A percentile compares a stretch with the other conserved stretches of the same genome.
These are phyloP conservation scores for Miscanthus sacchariflorus DNA, from an alignment of 202 grass and related monocot species.

Conservation along the genomic window DNA sequence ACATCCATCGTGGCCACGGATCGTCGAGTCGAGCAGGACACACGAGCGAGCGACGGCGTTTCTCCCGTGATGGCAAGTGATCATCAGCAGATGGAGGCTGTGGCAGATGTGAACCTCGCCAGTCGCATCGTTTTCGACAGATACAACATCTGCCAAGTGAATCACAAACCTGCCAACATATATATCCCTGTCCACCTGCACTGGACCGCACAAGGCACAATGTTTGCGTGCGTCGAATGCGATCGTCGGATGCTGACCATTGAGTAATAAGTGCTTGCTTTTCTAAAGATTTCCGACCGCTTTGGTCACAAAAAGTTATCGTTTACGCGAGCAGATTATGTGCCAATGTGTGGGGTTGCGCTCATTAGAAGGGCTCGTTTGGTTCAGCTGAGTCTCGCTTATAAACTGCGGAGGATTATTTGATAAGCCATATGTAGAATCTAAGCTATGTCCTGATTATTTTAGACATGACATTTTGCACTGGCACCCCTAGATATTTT, in stretches of 20 bases:
- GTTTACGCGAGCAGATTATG: not conserved
- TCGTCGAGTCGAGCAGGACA: not conserved
- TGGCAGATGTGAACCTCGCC: not conserved
- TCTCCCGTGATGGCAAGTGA: not conserved
- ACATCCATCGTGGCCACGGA: not conserved
- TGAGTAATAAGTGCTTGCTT: no score
- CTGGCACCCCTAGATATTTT: no score
- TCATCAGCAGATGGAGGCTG: not conserved
- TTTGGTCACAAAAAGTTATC: no score
- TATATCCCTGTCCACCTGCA: not conserved
- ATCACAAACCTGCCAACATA: not conserved
- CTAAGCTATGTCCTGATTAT: no score
- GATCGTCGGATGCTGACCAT: no score
- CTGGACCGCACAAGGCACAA: no score
- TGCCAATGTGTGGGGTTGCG: not conserved
- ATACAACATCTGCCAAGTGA: not conserved
- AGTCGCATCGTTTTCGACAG: not conserved
- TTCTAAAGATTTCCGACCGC: not conserved
- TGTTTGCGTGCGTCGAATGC: no score
- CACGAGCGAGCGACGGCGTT: not conserved
- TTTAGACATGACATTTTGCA: no score
- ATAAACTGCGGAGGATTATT: no score
- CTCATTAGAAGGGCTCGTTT: no score
- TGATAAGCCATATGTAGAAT: no score
- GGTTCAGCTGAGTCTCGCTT: no score